Conservation (phyloP, 179 eudicot species). For the Nepenthes alata region DNA sequence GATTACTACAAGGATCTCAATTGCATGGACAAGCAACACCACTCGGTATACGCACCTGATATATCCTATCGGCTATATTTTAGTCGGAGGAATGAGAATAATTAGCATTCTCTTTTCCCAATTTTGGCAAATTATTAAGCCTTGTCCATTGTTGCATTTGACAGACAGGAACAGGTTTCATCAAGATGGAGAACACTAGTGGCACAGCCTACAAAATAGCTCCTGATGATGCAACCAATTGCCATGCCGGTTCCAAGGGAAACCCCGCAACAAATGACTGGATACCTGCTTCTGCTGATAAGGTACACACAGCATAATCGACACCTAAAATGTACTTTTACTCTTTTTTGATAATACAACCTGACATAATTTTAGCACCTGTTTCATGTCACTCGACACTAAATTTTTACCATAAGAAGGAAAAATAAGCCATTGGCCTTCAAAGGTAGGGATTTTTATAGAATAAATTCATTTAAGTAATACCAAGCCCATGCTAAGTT, state of each 20-base stretch:
- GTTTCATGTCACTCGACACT: too few relatives aligned
- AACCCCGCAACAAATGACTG: constrained; percentile 98
- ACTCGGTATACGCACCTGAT: constrained; percentile 37
- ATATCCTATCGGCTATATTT: not conserved
- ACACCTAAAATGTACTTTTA: not conserved
- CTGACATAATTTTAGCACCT: too few relatives aligned
- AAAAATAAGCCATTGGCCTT: not conserved
- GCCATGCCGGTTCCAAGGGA: constrained; percentile 40
- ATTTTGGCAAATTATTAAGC: not conserved
- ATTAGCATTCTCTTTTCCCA: not conserved
- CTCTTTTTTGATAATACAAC: too few relatives aligned
- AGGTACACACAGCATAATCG: constrained; percentile 15
- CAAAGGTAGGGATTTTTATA: too few relatives aligned
- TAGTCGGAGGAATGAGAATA: not conserved
- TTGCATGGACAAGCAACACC: constrained; percentile 74
- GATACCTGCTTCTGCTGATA: constrained; percentile 47
- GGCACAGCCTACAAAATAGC: constrained; percentile 25
- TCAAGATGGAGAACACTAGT: constrained; percentile 38
- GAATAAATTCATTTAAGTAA: too few relatives aligned
- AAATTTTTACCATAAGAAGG: not conserved
- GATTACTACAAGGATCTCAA: constrained; percentile 87
- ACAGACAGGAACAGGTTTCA: constrained; percentile 95
- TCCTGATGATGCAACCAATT: constrained; percentile 23
- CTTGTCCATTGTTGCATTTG: not conserved
- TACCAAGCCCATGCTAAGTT: too few relatives aligned